Evolutionary conservation across 2,329 filamentous ascomycete species (phyloP).

Genomic region (Orbilia javanica): DNA sequence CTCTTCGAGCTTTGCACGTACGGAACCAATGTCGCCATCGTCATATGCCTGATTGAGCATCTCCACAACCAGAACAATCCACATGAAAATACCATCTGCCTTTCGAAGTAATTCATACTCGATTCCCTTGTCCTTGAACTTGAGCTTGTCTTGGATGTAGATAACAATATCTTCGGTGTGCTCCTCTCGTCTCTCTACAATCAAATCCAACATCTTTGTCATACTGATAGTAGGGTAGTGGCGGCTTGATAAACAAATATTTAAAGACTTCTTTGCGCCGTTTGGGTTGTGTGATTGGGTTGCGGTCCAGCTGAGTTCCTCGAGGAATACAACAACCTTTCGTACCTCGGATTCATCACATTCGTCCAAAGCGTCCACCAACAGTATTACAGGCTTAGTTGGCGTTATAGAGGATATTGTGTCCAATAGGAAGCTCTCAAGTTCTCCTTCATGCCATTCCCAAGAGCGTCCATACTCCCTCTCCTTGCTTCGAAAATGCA

Average conservation of each 20-base stretch:
- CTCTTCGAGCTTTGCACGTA: conserved; percentile 26
- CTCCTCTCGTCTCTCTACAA: conserved; percentile 62
- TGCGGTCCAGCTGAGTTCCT: conserved; percentile 60
- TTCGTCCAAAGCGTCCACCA: conserved; percentile 65
- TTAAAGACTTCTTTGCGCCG: conserved; percentile 47
- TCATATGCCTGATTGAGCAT: conserved; percentile 59
- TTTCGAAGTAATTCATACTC: conserved; percentile 9
- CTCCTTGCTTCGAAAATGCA: conserved; percentile 40
- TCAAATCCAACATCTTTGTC: conserved; percentile 58
- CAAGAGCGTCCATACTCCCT: conserved; percentile 27
- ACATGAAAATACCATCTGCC: conserved; percentile 42
- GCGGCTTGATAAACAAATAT: conserved; percentile 63
- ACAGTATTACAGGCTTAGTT: conserved; percentile 24
- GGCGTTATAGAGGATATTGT: not conserved
- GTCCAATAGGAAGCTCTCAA: conserved; percentile 9
- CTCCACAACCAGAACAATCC: conserved; percentile 57
- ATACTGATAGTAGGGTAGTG: conserved; percentile 64
- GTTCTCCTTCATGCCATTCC: conserved; percentile 25
- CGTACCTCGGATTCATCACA: conserved; percentile 63
- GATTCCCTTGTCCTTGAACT: not conserved
- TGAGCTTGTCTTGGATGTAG: conserved; percentile 23
- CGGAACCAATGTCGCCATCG: conserved; percentile 39
- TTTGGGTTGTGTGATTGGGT: too few relatives aligned
- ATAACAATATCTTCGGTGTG: conserved; percentile 63
- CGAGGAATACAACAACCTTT: conserved; percentile 63